Evolutionary conservation across 345 rosid species (phyloP).

Genomic region (Zanthoxylum bungeanum): DNA sequence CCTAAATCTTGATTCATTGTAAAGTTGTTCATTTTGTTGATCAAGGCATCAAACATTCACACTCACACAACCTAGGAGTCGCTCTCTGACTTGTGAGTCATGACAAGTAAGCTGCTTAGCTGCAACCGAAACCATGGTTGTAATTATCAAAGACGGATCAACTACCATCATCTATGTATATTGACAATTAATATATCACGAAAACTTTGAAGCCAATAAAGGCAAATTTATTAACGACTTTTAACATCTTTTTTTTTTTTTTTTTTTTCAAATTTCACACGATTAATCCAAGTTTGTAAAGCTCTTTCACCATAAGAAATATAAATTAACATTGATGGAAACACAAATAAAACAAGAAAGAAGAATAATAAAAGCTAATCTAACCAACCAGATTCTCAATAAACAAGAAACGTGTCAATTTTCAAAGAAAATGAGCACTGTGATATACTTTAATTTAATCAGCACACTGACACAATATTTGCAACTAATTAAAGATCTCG

Average conservation of each 20-base stretch:
- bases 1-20: not conserved
- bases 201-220: not conserved
- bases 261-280: not conserved
- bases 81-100: no score
- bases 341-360: not conserved
- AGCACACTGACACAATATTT: not conserved
- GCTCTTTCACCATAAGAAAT: not conserved
- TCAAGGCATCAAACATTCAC: not conserved
- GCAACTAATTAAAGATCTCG: slow-evolving; percentile 36
- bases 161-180: not conserved
- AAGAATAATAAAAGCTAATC: not conserved
- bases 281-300: not conserved
- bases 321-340: not conserved
- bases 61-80: no score
- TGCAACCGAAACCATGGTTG: no score
- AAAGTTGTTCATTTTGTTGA: not conserved
- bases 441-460: no score
- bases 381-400: no score
- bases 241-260: no score
- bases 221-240: not conserved
- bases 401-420: not conserved
- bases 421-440: not conserved
- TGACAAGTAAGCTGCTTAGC: no score
- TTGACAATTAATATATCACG: not conserved
- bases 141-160: not conserved